Base-by-base conservation (phyloP, 2,329 filamentous ascomycete genomes). In the Penicillium sp. region DNA sequence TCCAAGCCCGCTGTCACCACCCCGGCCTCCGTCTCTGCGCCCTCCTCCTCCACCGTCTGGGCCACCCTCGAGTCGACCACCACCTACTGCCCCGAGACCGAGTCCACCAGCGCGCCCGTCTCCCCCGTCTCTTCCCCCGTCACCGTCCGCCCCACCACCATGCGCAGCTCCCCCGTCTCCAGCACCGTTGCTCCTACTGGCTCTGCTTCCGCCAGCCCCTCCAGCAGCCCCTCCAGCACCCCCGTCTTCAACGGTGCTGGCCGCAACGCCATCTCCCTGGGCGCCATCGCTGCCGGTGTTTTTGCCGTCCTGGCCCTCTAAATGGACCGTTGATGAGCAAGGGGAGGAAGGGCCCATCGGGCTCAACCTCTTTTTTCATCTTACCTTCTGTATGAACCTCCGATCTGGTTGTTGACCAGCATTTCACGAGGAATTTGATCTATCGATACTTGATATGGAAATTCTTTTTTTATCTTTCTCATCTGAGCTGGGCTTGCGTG, bases 231-330 rank as follows among this genome's bases (percentile, higher is more conserved):
- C 33, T 47, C 58, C 20, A 40, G 56, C 50, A 56, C 54, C 42
- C 50, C 55, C 22, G 53, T 50, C 48, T 70, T 57, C 67, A 71
- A 65, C 55, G 64, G 61, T 56, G 69, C 69, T 51, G 64, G 63
- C 62, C 69, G 64, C 52, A 71, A 65, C 57, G 63, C 56, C 50
- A 54, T 65, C 55, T 68, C 66, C 66, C 54, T 70, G 53, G 69
- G 69, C 53, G 68, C 66, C 46, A 56, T 71, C 46, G 65, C 66
- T 33, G 65, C 63, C 31, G 70, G 67, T 65, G 50, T 70, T 39
- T 55, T 64, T 50, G 69, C 69, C 52, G 61, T 69, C 47, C 57
- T 72, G 46, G 69, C 68, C 45, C 65, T 72, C 54, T 72, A 72
- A 68, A 44, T 40, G 40, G 35, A 44, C 2, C 31, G 22, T 42